Evolutionary conservation across 176 grass and related monocot species (phyloP).

Genomic region (Musa schizocarpa): DNA sequence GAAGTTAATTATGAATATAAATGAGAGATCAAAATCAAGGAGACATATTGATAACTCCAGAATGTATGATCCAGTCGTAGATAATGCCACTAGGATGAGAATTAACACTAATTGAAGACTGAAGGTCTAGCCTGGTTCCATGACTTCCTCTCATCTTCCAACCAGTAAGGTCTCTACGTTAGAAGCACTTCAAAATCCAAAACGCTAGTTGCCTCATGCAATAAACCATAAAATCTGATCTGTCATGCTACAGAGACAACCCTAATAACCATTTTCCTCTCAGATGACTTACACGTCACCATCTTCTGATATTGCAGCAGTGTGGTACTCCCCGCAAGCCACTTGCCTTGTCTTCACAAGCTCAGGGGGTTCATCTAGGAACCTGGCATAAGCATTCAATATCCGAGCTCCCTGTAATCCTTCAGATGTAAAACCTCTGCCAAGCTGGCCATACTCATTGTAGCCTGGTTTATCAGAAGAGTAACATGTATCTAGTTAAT

Average conservation of each 20-base stretch:
- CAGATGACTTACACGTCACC: slow-evolving; percentile 91
- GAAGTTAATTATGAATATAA: not conserved
- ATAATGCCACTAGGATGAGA: not conserved
- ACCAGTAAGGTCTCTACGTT: not conserved
- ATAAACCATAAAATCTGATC: slow-evolving; percentile 36
- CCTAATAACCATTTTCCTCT: slow-evolving; percentile 33
- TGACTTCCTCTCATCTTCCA: not conserved
- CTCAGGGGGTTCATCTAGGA: slow-evolving; percentile 86
- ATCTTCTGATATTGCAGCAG: slow-evolving; percentile 82
- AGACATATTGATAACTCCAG: not conserved
- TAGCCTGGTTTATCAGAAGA: slow-evolving; percentile 89
- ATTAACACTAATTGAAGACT: not conserved
- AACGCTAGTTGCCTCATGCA: slow-evolving; percentile 21
- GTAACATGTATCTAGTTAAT: slow-evolving; percentile 26
- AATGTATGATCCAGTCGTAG: too few species aligned
- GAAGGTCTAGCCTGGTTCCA: not conserved
- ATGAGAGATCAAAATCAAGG: not conserved
- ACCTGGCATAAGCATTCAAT: slow-evolving; percentile 81
- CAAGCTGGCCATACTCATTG: slow-evolving; percentile 97
- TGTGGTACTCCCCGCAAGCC: slow-evolving; percentile 94
- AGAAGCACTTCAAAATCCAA: slow-evolving; percentile 2
- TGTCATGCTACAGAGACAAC: slow-evolving; percentile 32
- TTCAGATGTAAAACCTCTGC: slow-evolving; percentile 90
- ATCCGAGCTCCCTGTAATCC: slow-evolving; percentile 80
- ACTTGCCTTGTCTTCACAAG: slow-evolving; percentile 73